Evolutionary conservation across 1,139 yeast species (phyloP), one percentile per base, ranked within the genome.

Genomic region (Scheffersomyces quercinus): DNA sequence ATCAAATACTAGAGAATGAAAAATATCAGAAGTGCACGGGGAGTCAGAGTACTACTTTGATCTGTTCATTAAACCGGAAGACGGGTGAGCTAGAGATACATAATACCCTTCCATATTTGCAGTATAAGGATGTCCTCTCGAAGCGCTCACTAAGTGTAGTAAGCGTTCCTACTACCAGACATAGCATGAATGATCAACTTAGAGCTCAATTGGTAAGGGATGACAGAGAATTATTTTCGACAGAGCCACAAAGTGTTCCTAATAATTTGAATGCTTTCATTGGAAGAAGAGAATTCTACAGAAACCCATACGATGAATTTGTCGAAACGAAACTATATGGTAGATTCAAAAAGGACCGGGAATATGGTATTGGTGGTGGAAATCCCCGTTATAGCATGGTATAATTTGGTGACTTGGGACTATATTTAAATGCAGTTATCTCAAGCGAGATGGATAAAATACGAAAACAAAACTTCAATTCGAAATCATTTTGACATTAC

Each of bases 11-110:
- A 5, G 35, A 31, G 6, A 24, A 31, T n/a, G 35, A 31, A 3
- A 31, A 31, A 20, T 51, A 45, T n/a, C 31, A 45, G 10, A 50
- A 49, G 13, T 41, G 37, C n/a, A 37, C 32, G 14, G 45, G 37
- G 11, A 43, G 43, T 15, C 43, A 43, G 60, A 13, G 15, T 31
- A 8, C 64, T 1, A 51, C 51, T 6, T 49, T 68, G 32, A 46
- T 68, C 29, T 65, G 73, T 34, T 68, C 73, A 2, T 42, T 69
- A 36, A 58, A 68, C 46, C 51, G 72, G 35, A 66, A 67, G 45
- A 51, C 65, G 2, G 73, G 75, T 1, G 44, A 48, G 6, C 44
- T 68, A 29, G 64, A 52, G 14, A 40, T 55, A 0, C 60, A 55
- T 36, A 55, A 57, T 37, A 50, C 60, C 2, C 40, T 48, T 20